Evolutionary conservation across 2,329 filamentous ascomycete species (phyloP).

Genomic region (Alternaria ventricosa): DNA sequence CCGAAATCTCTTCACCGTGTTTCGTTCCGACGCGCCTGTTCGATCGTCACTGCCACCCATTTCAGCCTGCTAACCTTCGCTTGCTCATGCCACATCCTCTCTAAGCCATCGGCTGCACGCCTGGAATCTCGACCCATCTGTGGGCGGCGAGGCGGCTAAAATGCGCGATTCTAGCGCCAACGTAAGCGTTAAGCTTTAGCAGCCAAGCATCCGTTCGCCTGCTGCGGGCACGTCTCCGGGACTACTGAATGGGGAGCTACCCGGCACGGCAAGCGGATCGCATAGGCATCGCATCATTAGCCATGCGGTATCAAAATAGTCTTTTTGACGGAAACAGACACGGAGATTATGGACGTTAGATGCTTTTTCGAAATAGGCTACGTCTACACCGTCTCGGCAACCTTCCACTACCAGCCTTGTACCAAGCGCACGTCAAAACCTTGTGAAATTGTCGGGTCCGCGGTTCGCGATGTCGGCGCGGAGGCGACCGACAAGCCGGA

Average conservation of each 20-base stretch:
- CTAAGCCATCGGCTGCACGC: constrained; percentile 10
- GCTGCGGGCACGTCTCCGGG: constrained; percentile 13
- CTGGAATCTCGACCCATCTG: constrained; percentile 19
- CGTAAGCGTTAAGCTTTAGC: constrained; percentile 13
- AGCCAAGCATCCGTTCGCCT: constrained; percentile 12
- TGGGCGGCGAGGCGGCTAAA: constrained; percentile 18
- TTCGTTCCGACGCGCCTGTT: constrained; percentile 16
- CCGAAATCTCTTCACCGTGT: constrained; percentile 5
- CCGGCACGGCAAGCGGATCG: constrained; percentile 10
- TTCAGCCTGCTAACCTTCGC: neutral
- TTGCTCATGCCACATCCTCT: neutral
- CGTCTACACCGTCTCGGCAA: neutral
- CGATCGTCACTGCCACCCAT: neutral
- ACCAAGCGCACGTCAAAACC: neutral
- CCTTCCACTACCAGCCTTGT: neutral
- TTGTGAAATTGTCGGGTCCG: neutral
- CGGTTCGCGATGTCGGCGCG: neutral
- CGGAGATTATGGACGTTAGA: neutral
- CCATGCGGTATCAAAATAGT: constrained; percentile 3
- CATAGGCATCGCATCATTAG: constrained; percentile 7
- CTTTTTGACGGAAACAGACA: neutral
- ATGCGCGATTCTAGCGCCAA: constrained; percentile 2
- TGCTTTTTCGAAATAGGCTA: neutral
- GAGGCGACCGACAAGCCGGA: neutral
- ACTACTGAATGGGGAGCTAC: constrained; percentile 8